Conservation (phyloP, 169 alveolate genomes). For the Theileria parva region DNA sequence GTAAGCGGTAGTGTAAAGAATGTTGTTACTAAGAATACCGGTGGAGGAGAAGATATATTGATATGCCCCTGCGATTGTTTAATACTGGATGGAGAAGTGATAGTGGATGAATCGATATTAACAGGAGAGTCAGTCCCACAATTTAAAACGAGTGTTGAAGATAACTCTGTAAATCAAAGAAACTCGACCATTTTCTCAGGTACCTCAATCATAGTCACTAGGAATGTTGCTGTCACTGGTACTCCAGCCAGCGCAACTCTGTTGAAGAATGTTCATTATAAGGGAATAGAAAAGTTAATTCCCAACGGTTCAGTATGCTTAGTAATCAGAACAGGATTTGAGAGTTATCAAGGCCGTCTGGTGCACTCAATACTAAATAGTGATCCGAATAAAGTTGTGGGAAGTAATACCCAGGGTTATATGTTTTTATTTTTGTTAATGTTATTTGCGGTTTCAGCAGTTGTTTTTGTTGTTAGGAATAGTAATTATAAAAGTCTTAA, state of each 20-base stretch:
- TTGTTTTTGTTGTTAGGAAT: slow-evolving; percentile 87
- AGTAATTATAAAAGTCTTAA: slow-evolving; percentile 49
- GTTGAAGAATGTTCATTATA: not conserved
- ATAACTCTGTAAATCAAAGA: slow-evolving; percentile 68
- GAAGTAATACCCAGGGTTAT: slow-evolving; percentile 91
- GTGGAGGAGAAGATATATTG: not conserved
- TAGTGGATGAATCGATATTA: slow-evolving; percentile 82
- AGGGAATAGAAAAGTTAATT: slow-evolving; percentile 41
- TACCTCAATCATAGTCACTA: slow-evolving; percentile 84
- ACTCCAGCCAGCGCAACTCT: slow-evolving; percentile 27
- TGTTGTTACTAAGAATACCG: not conserved
- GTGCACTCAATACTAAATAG: slow-evolving; percentile 94
- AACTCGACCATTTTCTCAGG: slow-evolving; percentile 92
- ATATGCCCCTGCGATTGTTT: slow-evolving; percentile 41
- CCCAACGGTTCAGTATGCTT: slow-evolving; percentile 69
- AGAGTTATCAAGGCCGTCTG: slow-evolving; percentile 94
- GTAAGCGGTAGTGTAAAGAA: not conserved
- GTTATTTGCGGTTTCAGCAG: slow-evolving; percentile 90
- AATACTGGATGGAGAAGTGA: slow-evolving; percentile 70
- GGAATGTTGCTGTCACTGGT: slow-evolving; percentile 34
- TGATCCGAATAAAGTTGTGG: slow-evolving; percentile 85
- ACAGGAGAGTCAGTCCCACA: slow-evolving; percentile 86
- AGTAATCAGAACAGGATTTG: slow-evolving; percentile 81
- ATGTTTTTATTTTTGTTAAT: slow-evolving; percentile 88
- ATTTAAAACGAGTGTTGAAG: slow-evolving; percentile 65